These are phyloP conservation scores for Adansonia gregorii DNA, from an alignment of 441 rosid species.

Conservation along the genomic window DNA sequence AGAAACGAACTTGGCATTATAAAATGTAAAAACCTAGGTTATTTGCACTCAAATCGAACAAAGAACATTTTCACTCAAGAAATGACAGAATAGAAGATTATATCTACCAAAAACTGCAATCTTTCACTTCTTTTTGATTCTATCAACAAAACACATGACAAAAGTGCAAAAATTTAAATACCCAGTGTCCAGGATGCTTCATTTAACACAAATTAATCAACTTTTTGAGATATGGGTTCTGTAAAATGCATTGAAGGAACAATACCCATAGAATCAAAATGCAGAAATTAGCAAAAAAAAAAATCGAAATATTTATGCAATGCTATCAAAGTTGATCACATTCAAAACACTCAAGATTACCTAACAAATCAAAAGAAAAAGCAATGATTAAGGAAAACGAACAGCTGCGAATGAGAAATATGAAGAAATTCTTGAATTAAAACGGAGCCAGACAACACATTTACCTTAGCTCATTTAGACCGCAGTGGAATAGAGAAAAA, in stretches of 20 bases:
- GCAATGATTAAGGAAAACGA: background rate
- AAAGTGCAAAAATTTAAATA: background rate
- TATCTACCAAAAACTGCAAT: background rate
- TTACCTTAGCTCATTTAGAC: conserved; percentile 32
- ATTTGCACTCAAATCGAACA: background rate
- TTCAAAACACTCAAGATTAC: background rate
- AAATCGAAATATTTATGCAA: conserved; percentile 17
- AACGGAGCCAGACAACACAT: conserved; percentile 13
- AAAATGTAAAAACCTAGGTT: conserved; percentile 13
- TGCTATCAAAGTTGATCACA: conserved; percentile 13
- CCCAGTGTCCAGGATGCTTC: conserved; percentile 10
- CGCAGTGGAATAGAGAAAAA: conserved; percentile 17
- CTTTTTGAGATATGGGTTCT: conserved; percentile 26
- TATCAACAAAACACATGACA: background rate
- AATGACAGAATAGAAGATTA: conserved; percentile 17
- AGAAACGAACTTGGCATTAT: background rate
- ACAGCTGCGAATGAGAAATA: background rate
- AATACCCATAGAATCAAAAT: conserved; percentile 21
- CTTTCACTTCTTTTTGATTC: background rate
- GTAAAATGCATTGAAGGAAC: conserved; percentile 2
- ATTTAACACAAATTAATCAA: conserved; percentile 9
- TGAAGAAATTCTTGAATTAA: background rate
- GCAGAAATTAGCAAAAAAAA: background rate
- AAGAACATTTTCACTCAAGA: conserved; percentile 9
- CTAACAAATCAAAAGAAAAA: background rate